These are phyloP conservation scores for Amaranthus palmeri DNA, from an alignment of 148 eudicot genomes.

Conservation along the genomic window DNA sequence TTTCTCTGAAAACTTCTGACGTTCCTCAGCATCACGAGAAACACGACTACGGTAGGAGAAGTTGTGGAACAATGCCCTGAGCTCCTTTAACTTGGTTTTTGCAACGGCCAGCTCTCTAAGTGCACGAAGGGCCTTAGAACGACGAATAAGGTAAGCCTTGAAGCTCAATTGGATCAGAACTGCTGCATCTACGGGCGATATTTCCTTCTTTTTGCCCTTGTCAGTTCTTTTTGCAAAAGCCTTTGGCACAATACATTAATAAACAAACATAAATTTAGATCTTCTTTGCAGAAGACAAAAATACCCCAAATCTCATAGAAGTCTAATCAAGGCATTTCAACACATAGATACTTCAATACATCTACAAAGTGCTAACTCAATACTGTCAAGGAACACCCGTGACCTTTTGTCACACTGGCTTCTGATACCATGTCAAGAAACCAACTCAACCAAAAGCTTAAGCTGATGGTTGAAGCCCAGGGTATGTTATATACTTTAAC, in stretches of 20 bases:
- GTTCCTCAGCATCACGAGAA: constrained; percentile 77
- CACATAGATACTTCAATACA: not conserved
- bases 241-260: constrained; percentile 28
- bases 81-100: constrained; percentile 80
- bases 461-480: too few relatives aligned
- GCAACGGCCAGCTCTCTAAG: constrained; percentile 86
- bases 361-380: too few relatives aligned
- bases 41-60: constrained; percentile 73
- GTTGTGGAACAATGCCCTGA: constrained; percentile 78
- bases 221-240: constrained; percentile 70
- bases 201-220: constrained; percentile 71
- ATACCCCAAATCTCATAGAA: not conserved
- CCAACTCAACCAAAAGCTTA: too few relatives aligned
- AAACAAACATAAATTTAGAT: not conserved
- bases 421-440: too few relatives aligned
- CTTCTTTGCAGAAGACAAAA: not conserved
- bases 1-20: constrained; percentile 76
- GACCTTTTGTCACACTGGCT: too few relatives aligned
- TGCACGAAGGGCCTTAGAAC: constrained; percentile 84
- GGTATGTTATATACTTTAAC: too few relatives aligned
- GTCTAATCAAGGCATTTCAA: not conserved
- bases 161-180: constrained; percentile 66
- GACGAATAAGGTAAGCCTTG: constrained; percentile 66
- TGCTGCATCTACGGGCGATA: constrained; percentile 83
- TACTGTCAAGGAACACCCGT: too few relatives aligned